Conservation (phyloP, 371 early-diverging fungal genomes). For the Lichtheimia corymbifera region DNA sequence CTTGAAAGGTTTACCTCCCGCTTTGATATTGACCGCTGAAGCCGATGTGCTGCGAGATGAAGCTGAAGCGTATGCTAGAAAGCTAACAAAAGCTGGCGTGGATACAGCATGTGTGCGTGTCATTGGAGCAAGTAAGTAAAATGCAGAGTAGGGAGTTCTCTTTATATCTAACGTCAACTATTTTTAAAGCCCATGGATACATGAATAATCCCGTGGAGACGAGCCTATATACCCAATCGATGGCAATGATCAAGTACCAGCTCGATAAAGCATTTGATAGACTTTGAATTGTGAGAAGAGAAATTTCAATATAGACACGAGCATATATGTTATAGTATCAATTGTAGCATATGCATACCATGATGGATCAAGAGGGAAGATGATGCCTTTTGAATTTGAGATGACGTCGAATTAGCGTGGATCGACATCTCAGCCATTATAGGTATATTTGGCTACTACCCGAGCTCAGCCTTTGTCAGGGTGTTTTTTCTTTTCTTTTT, state of each 20-base stretch:
- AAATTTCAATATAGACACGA: no score
- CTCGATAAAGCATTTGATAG: not conserved
- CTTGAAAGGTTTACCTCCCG: slow-evolving; percentile 20
- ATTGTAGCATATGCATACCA: no score
- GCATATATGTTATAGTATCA: no score
- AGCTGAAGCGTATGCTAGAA: slow-evolving; percentile 20
- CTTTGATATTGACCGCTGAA: slow-evolving; percentile 24
- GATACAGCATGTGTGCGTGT: slow-evolving; percentile 12
- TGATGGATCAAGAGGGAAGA: no score
- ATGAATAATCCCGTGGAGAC: slow-evolving; percentile 10
- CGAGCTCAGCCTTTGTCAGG: no score
- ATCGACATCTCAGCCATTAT: no score
- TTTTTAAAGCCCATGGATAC: slow-evolving; percentile 17
- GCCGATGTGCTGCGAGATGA: slow-evolving; percentile 22
- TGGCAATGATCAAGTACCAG: not conserved
- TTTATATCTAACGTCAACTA: not conserved
- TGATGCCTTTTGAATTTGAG: no score
- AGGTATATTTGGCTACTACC: no score
- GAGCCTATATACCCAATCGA: slow-evolving; percentile 8
- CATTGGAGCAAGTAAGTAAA: slow-evolving; percentile 16
- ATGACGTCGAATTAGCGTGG: no score
- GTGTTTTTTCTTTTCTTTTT: no score
- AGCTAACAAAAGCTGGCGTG: slow-evolving; percentile 18
- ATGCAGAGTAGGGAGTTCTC: no score
- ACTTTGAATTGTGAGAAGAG: no score